Evolutionary conservation across 306 rosid genomes (phyloP).

Genomic region (Pterocarpus macrocarpus): DNA sequence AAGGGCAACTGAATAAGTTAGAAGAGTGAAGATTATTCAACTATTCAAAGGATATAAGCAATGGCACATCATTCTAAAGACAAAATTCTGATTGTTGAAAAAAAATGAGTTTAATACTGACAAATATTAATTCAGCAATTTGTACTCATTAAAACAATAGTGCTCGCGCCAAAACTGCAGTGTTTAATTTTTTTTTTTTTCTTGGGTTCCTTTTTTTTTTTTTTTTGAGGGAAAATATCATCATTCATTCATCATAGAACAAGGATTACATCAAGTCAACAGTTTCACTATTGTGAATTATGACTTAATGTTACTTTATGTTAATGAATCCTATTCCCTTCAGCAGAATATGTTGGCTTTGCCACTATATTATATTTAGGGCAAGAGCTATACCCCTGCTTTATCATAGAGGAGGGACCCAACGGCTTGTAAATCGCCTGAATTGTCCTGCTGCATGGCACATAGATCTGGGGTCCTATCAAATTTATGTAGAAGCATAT

Average conservation of each 20-base stretch:
- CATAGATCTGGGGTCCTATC: conserved; percentile 85
- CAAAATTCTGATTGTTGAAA: not conserved
- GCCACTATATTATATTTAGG: not conserved
- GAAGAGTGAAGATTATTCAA: not conserved
- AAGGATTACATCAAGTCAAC: no score
- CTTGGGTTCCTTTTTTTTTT: no score
- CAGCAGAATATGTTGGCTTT: not conserved
- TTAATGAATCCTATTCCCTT: not conserved
- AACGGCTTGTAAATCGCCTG: conserved; percentile 75
- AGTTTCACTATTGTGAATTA: not conserved
- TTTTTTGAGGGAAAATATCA: no score
- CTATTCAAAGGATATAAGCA: not conserved
- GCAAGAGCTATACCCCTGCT: conserved; percentile 68
- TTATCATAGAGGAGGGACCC: conserved; percentile 73
- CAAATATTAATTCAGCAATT: not conserved
- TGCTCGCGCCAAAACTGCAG: not conserved
- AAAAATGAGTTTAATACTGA: not conserved
- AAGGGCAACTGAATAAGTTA: no score
- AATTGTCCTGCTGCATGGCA: conserved; percentile 83
- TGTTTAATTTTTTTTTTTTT: not conserved
- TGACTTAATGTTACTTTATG: not conserved
- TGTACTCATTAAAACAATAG: not conserved
- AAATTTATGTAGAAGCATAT: conserved; percentile 23
- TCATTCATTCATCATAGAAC: no score
- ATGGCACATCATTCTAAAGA: not conserved